Conservation (phyloP, 257 asterid genomes). For the Solanum microdontum region DNA sequence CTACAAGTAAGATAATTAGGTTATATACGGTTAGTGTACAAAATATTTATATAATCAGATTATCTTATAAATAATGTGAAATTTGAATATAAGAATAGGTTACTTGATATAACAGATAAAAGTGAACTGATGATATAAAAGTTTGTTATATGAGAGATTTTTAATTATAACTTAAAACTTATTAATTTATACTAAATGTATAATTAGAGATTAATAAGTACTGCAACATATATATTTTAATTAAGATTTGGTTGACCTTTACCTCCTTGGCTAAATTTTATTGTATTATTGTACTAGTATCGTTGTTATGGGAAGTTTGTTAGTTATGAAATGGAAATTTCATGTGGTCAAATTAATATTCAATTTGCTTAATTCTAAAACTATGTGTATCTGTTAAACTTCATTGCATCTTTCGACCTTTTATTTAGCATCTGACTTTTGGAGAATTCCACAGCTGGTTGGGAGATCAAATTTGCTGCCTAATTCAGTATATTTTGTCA, state of each 20-base stretch:
- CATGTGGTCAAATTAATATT: background rate
- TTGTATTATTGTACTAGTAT: background rate
- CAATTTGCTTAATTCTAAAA: background rate
- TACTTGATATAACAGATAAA: background rate
- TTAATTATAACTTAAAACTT: background rate
- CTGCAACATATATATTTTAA: background rate
- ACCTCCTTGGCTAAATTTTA: background rate
- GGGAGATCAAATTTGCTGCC: background rate
- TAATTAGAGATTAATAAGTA: background rate
- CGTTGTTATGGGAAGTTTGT: background rate
- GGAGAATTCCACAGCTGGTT: background rate
- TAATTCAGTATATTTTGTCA: background rate
- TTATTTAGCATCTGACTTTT: background rate
- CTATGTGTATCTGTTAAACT: background rate
- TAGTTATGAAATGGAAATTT: slow-evolving; percentile 14
- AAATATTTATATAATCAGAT: too few species aligned
- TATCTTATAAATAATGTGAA: background rate
- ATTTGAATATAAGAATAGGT: background rate
- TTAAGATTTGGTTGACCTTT: background rate
- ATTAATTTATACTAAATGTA: background rate
- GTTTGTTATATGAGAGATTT: background rate
- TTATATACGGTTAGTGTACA: background rate
- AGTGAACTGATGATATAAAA: background rate
- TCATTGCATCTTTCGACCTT: background rate
- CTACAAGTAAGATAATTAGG: background rate